Evolutionary conservation across 352 stramenopile species (phyloP).

Genomic region (Globisporangium lucens): DNA sequence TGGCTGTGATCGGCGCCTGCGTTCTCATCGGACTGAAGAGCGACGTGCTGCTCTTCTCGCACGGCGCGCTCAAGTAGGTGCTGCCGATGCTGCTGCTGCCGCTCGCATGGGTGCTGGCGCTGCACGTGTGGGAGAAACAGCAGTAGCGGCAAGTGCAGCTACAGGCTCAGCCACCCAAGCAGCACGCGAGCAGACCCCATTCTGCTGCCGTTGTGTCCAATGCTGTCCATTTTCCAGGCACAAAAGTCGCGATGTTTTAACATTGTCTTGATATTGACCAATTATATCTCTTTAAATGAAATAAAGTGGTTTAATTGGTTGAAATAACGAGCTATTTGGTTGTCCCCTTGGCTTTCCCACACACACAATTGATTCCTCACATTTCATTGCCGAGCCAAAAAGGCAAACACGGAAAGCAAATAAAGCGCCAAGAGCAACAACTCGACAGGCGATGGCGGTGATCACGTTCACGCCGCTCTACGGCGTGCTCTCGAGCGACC

Average conservation of each 20-base stretch:
- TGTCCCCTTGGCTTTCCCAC: not conserved
- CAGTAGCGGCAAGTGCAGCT: not conserved
- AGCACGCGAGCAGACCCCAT: conserved; percentile 8
- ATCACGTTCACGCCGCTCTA: conserved; percentile 92
- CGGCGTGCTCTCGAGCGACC: conserved; percentile 75
- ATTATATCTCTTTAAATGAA: conserved; percentile 1
- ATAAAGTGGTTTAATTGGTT: conserved; percentile 1
- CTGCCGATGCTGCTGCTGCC: conserved; percentile 52
- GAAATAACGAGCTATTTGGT: not conserved
- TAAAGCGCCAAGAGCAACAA: not conserved
- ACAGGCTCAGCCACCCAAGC: not conserved
- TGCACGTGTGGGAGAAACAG: conserved; percentile 48
- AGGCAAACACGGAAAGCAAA: not conserved
- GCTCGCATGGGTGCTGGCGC: conserved; percentile 35
- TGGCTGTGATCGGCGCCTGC: conserved; percentile 33
- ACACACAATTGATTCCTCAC: conserved; percentile 4
- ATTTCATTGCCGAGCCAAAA: conserved; percentile 3
- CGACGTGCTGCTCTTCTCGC: conserved; percentile 32
- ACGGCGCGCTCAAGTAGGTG: conserved; percentile 32
- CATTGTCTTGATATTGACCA: conserved; percentile 2
- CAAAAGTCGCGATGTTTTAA: conserved; percentile 28
- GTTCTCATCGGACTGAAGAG: conserved; percentile 36
- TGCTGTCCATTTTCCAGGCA: not conserved
- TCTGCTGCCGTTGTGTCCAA: not conserved
- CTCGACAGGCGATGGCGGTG: conserved; percentile 61